Evolutionary conservation across 345 rosid species (phyloP), one percentile per base, ranked within the genome.

Genomic region (Crucihimalaya himalaica): DNA sequence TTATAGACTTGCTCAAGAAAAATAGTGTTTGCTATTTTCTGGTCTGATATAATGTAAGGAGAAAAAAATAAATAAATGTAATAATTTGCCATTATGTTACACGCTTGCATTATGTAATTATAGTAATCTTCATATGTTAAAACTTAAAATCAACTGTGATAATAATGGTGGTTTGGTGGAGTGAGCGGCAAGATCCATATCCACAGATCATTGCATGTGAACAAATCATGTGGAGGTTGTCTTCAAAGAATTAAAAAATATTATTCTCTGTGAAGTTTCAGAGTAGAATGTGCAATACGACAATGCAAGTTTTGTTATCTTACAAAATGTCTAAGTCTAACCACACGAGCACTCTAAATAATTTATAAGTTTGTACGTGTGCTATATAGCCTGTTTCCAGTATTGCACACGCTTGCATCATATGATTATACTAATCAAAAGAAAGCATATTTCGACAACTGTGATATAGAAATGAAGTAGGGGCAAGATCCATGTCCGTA

Each of bases 321-420:
- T 47, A 35, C 3, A 59, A 60, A 60, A 13, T 18, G 21, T 61
- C 31, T 37, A 37, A 61, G 21, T 61, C 31, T 37, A 37, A 61
- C 52, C 31, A 9, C 77, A 63, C 70, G 63, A 63, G 70, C 70
- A 63, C 63, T 72, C 46, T 42, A 14, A 40, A 40, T 25, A 23
- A 21, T 21, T 39, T 21, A 32, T 60, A 19, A 19, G 13, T 60
- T 31, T 63, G 27, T 63, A 28, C 62, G 51, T 67, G 61, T 51
- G 50, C 50, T 21, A 46, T 16, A 48, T 45, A 63, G 28, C 16
- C 51, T 42, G 18, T 40, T 40, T 61, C 10, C 28, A 23, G 20
- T 61, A 15, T 15, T 8, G 29, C 45, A 63, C 68, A 63, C 68
- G 68, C 31, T 45, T 63, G 53, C 27, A 63, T 43, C 3, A 43